Percentiles rank a stretch among this genome's conserved stretches.
phyloP scores from a whole-genome alignment of 768 basidiomycete genomes.

The Boletus reticuloceps region DNA sequence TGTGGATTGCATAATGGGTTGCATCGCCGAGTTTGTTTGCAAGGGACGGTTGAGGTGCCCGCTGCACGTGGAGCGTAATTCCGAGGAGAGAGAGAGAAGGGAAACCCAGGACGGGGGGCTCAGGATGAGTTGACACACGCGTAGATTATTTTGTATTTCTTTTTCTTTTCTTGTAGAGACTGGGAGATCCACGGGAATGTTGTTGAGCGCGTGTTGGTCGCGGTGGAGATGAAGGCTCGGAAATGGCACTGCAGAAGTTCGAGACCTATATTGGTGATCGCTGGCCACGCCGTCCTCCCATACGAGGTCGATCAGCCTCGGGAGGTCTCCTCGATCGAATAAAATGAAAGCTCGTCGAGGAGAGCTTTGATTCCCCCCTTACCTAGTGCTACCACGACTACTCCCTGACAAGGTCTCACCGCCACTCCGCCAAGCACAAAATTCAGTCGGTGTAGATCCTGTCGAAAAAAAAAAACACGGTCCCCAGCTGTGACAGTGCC shows the following conservation, averaged over 20 bases:
- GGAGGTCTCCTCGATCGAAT: neutral
- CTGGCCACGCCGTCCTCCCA: neutral
- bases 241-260: conserved; percentile 5
- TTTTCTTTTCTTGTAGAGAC: neutral
- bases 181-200: conserved; percentile 10
- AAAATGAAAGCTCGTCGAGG: no score
- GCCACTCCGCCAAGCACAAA: no score
- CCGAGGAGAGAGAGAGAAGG: conserved; percentile 1
- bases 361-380: no score
- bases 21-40: no score
- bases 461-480: no score
- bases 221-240: conserved; percentile 6
- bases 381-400: no score
- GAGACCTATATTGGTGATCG: neutral
- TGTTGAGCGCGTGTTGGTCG: conserved; percentile 7
- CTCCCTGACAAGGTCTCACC: no score
- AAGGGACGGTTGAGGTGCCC: no score
- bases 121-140: no score
- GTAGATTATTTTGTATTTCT: neutral
- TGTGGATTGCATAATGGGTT: no score
- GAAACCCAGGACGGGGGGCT: neutral
- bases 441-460: no score
- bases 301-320: conserved; percentile 6
- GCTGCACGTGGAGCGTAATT: neutral
- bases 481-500: neutral